Evolutionary conservation across 805 yeast genomes (phyloP).

Genomic region (Candida sakaeoensis): DNA sequence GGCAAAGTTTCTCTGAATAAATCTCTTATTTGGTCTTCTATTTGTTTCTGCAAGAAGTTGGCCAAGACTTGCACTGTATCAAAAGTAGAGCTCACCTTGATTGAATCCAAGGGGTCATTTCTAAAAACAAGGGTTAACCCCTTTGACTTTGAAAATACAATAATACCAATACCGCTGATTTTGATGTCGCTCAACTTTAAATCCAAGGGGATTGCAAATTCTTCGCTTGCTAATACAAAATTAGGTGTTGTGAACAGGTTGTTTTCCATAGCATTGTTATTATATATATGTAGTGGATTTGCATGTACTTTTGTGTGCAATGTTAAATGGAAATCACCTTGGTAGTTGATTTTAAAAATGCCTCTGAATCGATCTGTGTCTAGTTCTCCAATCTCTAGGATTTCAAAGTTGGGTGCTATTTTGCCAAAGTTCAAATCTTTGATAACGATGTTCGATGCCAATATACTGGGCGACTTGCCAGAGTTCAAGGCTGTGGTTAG

Average conservation of each 20-base stretch:
- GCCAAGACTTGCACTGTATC: slow-evolving; percentile 82
- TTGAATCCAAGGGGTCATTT: slow-evolving; percentile 83
- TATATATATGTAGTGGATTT: slow-evolving; percentile 71
- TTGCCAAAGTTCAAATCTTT: slow-evolving; percentile 71
- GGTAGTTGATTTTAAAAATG: slow-evolving; percentile 71
- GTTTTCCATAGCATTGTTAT: slow-evolving; percentile 36
- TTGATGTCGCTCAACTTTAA: slow-evolving; percentile 68
- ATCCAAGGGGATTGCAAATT: slow-evolving; percentile 76
- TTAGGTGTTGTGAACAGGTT: slow-evolving; percentile 57
- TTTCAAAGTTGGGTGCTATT: slow-evolving; percentile 70
- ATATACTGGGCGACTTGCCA: slow-evolving; percentile 65
- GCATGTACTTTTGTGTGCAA: slow-evolving; percentile 81
- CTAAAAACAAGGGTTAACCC: slow-evolving; percentile 85
- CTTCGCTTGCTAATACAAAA: slow-evolving; percentile 60
- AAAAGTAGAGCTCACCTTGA: slow-evolving; percentile 81
- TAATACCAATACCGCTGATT: slow-evolving; percentile 76
- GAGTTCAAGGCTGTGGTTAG: slow-evolving; percentile 71
- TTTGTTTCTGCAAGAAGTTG: slow-evolving; percentile 75
- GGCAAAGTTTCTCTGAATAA: slow-evolving; percentile 83
- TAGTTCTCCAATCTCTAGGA: slow-evolving; percentile 77
- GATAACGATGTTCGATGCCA: slow-evolving; percentile 66
- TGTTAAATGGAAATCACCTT: slow-evolving; percentile 73
- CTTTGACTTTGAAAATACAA: slow-evolving; percentile 76
- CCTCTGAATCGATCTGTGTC: slow-evolving; percentile 76
- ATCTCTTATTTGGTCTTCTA: slow-evolving; percentile 75